Evolutionary conservation across 2,329 filamentous ascomycete genomes (phyloP), one percentile per base, ranked within the genome.

Genomic region (Venturia effusa): DNA sequence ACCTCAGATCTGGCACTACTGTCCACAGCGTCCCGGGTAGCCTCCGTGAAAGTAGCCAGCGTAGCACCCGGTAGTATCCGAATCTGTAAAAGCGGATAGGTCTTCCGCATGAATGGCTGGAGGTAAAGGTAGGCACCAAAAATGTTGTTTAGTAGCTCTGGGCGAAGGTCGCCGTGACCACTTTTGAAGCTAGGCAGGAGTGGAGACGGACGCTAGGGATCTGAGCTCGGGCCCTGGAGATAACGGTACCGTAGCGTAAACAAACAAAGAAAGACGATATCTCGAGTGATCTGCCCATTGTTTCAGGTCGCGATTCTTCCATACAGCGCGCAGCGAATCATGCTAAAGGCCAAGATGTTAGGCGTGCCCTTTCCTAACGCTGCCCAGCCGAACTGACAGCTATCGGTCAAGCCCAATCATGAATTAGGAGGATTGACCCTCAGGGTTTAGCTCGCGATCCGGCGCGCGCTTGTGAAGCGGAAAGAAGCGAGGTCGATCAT

Each of bases 391-490:
- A 27, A 51, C 4, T 51, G n/a, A 51, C n/a, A 6, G 17, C 48
- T 55, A 15, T 55, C 27, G 48, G 48, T 55, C 48, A 55, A 55
- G 48, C 48, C 48, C 48, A 55, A 55, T 55, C 48, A 55, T 34
- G 27, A 19, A 55, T 55, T 30, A 15, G 19, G 6, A 32, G 19
- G 22, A 55, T n/a, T 24, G 48, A 6, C 30, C 11, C 48, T 32
- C 48, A 55, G 48, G 48, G 48, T 55, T 55, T 27, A 32, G 27
- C 48, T 32, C 24, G 48, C 48, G 48, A 55, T 55, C 27, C 48
- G 48, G 48, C 48, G 15, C 48, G 48, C 24, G 24, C n/a, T 55
- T 27, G 11, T 55, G 48, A 55, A 27, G 48, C 48, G 48, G 48
- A 34, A 34, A 30, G 19, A 55, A 32, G 48, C 48, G 48, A 55